Evolutionary conservation across 768 basidiomycete genomes (phyloP), one percentile per base, ranked within the genome.

Genomic region (Boletales sp.): DNA sequence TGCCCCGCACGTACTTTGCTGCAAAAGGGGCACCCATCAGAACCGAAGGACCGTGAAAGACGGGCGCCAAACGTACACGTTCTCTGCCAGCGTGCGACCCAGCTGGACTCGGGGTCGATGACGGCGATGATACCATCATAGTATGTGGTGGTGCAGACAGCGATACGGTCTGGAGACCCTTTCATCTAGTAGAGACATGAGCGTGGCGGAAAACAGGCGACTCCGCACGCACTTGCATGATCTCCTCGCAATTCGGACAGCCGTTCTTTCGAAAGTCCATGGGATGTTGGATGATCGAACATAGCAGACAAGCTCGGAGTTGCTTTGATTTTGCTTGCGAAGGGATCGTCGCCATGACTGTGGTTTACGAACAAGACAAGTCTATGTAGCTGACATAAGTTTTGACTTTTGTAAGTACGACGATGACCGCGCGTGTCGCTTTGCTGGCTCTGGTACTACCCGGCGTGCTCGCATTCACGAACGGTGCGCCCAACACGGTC

Each of bases 31-130:
- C 12, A 14, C 56, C 27, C 55, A 43, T 19, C 12, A 50, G n/a
- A 34, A 37, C 45, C 43, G 37, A 43, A 19, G 39, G 37, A 45
- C 29, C 21, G 39, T 45, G 24, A 52, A 19, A 19, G 29, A 17
- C n/a, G 10, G 13, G 18, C 40, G 47, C 29, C 21, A 21, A 37
- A 77, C 86, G 54, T 58, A 94, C 95, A 83, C 57, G 87, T 92
- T 65, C 95, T 74, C 69, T 99, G 94, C 94, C 94, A 99, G 57
- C 89, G 81, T 8, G 90, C 90, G 7, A 98, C 94, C 97, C 97
- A 99, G 65, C 90, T 93, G 42, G 79, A 78, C 58, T 90, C 84
- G 2, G 94, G 87, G 60, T 90, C 82, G 39, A 93, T 83, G 41
- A 93, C 81, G 0, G 94, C 82, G 55, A 97, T 90, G 35, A 92